A percentile compares a stretch with the other conserved stretches of the same genome.
Conservation (phyloP, 2,329 filamentous ascomycete species). For the Botrytis sinoallii region DNA sequence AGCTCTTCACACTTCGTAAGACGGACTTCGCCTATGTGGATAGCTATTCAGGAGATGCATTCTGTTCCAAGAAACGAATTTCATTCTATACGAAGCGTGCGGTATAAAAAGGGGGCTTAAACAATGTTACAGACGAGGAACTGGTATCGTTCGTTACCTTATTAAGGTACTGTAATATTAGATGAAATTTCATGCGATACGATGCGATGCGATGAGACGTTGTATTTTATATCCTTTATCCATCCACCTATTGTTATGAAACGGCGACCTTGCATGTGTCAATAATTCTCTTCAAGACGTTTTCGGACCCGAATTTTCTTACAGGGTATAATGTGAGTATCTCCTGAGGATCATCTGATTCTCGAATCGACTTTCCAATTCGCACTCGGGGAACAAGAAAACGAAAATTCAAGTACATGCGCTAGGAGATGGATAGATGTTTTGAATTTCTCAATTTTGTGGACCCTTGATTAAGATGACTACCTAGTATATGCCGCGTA, state of each 20-base stretch:
- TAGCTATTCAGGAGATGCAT: not conserved
- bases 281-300: not conserved
- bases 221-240: not conserved
- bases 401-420: not conserved
- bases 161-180: not conserved
- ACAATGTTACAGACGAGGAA: not conserved
- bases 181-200: not conserved
- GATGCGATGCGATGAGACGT: conserved; percentile 10
- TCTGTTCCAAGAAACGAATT: not conserved
- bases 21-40: not conserved
- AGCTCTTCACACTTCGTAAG: not conserved
- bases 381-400: not conserved
- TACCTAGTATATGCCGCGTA: not conserved
- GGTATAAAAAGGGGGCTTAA: not conserved
- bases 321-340: not conserved
- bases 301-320: not conserved
- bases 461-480: not conserved
- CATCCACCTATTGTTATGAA: not conserved
- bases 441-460: conserved; percentile 1
- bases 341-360: conserved; percentile 9
- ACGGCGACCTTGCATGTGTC: not conserved
- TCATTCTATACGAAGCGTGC: not conserved
- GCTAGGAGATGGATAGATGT: not conserved
- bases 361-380: conserved; percentile 1
- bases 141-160: not conserved